These are phyloP conservation scores for Viola pubescens DNA, from an alignment of 441 rosid species.

Conservation along the genomic window DNA sequence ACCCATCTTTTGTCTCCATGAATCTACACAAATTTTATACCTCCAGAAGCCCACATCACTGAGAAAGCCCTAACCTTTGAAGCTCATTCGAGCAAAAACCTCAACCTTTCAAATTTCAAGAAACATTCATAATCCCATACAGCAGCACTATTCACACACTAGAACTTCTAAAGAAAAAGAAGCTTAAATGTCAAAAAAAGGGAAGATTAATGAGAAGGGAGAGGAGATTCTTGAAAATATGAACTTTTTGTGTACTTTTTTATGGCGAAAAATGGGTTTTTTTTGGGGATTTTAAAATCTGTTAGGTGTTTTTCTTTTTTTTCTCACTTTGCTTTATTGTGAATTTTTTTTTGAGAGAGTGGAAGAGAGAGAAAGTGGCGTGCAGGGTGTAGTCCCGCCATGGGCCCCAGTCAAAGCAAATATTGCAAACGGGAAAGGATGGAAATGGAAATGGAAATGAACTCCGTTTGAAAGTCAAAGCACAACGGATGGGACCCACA, in stretches of 20 bases:
- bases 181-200: neutral
- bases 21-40: constrained; percentile 12
- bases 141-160: constrained; percentile 1
- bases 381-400: constrained; percentile 19
- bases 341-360: neutral
- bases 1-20: constrained; percentile 21
- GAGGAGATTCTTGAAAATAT: constrained; percentile 14
- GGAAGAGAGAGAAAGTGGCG: constrained; percentile 16
- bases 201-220: constrained; percentile 6
- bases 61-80: neutral
- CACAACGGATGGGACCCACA: too few relatives aligned
- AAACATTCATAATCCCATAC: constrained; percentile 6
- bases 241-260: constrained; percentile 15
- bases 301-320: too few relatives aligned
- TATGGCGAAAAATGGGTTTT: neutral
- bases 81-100: neutral
- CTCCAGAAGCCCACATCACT: constrained; percentile 5
- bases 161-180: neutral
- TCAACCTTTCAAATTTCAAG: constrained; percentile 1
- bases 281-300: neutral
- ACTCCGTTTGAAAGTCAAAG: too few relatives aligned
- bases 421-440: neutral
- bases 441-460: too few relatives aligned
- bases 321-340: neutral
- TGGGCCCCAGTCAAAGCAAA: constrained; percentile 25